These are phyloP conservation scores for Fraxinus anomala DNA, from an alignment of 257 asterid genomes.

Conservation along the genomic window DNA sequence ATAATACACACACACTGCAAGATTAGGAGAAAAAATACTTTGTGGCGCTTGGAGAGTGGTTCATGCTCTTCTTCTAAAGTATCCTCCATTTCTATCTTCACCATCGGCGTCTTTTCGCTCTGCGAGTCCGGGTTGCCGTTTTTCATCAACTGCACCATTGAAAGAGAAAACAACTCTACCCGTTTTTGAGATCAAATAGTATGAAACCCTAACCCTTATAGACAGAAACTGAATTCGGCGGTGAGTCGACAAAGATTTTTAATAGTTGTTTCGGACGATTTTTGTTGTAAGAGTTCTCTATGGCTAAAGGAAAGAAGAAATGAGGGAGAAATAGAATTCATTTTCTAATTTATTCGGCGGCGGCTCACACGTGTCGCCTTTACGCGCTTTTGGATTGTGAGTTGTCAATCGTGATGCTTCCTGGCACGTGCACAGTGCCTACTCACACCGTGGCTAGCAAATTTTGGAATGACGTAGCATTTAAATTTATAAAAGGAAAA, in stretches of 20 bases:
- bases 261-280: background rate
- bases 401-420: slow-evolving; percentile 21
- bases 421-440: slow-evolving; percentile 20
- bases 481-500: background rate
- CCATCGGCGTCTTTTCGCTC: slow-evolving; percentile 39
- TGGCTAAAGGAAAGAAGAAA: slow-evolving; percentile 4
- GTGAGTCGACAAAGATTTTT: slow-evolving; percentile 4
- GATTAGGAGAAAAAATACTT: slow-evolving; percentile 29
- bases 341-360: slow-evolving; percentile 35
- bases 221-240: background rate
- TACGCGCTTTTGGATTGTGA: slow-evolving; percentile 18
- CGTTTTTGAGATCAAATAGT: slow-evolving; percentile 23
- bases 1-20: background rate
- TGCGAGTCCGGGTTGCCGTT: slow-evolving; percentile 43
- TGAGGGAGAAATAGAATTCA: slow-evolving; percentile 21
- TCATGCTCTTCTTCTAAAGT: slow-evolving; percentile 50
- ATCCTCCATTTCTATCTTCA: slow-evolving; percentile 58
- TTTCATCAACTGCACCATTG: slow-evolving; percentile 56
- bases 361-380: slow-evolving; percentile 50
- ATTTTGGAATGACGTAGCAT: background rate
- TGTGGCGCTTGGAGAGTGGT: slow-evolving; percentile 51
- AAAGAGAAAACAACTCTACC: background rate
- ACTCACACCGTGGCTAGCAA: background rate
- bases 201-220: slow-evolving; percentile 17
- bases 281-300: background rate